These are phyloP conservation scores for Solanum pennellii DNA, from an alignment of 257 asterid genomes.

Conservation along the genomic window DNA sequence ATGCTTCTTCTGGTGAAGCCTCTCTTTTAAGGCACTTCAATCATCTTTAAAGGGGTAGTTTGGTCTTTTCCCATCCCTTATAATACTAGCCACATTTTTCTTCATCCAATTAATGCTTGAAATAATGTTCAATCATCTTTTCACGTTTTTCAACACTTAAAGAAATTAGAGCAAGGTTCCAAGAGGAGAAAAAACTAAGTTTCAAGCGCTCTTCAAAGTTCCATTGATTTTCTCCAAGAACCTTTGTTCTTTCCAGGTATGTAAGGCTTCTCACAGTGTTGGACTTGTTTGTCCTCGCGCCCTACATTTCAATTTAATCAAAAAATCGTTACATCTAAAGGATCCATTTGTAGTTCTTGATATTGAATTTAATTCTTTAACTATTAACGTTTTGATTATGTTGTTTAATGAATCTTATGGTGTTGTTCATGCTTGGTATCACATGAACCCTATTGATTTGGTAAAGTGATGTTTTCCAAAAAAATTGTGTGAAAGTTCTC, in stretches of 20 bases:
- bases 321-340: no score
- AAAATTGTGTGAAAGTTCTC: neutral
- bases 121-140: neutral
- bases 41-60: neutral
- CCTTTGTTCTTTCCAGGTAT: neutral
- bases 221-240: neutral
- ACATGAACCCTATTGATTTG: neutral
- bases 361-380: neutral
- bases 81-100: neutral
- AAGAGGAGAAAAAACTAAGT: neutral
- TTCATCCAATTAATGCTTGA: neutral
- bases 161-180: neutral
- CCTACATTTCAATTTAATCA: neutral
- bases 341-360: neutral
- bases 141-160: neutral
- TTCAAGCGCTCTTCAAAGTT: neutral
- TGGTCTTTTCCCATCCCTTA: neutral
- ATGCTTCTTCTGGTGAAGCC: neutral
- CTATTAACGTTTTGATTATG: no score
- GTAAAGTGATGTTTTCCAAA: neutral
- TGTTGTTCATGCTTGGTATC: neutral
- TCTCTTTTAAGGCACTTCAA: neutral
- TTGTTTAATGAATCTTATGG: neutral
- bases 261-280: neutral
- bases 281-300: neutral